Evolutionary conservation across 331 rosid species (phyloP), one percentile per base, ranked within the genome.

Genomic region (Telfairia occidentalis): DNA sequence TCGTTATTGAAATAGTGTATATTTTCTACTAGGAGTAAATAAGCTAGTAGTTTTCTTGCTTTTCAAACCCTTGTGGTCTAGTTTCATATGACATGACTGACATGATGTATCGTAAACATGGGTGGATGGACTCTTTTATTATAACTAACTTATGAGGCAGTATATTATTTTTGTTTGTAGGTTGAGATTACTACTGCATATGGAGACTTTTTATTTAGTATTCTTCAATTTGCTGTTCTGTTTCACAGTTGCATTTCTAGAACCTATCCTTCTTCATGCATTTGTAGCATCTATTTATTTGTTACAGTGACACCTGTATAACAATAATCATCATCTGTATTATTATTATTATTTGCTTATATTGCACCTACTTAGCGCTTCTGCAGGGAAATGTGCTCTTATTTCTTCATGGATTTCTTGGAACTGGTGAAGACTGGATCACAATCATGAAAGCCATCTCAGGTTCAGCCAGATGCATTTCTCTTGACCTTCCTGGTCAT

Each of bases 321-420:
- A n/a, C 40, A 30, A 74, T 61, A 64, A 75, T 77, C 16, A 64
- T 74, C 71, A 50, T 71, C 59, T 59, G 77, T 34, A 63, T 37
- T 23, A 45, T 67, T 34, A 63, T 37, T 23, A 45, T 67, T 74
- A 24, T 61, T 65, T 18, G 8, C 74, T 75, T 83, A 87, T 60
- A 81, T 82, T 79, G 65, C 55, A 43, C 74, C 67, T 50, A 60
- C 69, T 57, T 77, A 77, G 76, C 61, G 70, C 80, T 74, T 78
- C 77, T 88, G 87, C 89, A 94, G 98, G 97, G 87, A 52, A 84
- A 85, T 67, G 82, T 84, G 54, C 37, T 88, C 50, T 77, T 94
- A 49, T 91, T 94, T 87, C 96, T 94, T 81, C 97, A 94, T 78
- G 98, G 98, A 66, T 94, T 89, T 85, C 96, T 94, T 78, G 98